phyloP scores from a whole-genome alignment of 1,284 basidiomycete species.

The Uromyces viciae-fabae region DNA sequence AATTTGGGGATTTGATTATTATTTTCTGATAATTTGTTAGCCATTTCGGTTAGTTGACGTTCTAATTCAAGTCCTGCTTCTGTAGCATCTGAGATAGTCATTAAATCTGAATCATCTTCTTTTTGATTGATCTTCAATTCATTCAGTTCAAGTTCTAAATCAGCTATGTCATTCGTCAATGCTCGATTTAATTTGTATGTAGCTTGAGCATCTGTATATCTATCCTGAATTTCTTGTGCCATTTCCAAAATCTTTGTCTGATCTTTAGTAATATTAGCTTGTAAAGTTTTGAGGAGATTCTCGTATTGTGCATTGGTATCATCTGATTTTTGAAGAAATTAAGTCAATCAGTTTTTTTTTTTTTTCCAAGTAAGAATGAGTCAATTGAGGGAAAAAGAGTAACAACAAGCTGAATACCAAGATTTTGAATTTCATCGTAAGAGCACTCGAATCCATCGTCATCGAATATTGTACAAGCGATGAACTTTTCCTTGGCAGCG shows the following conservation, averaged over 20 bases:
- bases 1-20: constrained; percentile 16
- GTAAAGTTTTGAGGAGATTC: constrained; percentile 9
- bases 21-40: constrained; percentile 6
- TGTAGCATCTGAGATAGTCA: constrained; percentile 38
- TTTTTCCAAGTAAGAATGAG: background rate
- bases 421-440: constrained; percentile 20
- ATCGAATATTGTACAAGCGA: constrained; percentile 13
- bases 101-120: constrained; percentile 32
- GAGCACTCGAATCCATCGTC: constrained; percentile 18
- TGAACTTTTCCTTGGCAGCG: constrained; percentile 38
- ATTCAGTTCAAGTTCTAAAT: constrained; percentile 39
- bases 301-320: constrained; percentile 14
- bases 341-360: background rate
- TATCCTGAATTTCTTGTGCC: constrained; percentile 23
- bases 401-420: background rate
- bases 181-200: constrained; percentile 21
- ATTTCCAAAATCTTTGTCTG: constrained; percentile 28
- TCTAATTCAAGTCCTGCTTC: constrained; percentile 25
- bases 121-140: constrained; percentile 42
- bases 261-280: constrained; percentile 2
- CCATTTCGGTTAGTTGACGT: constrained; percentile 29
- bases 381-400: background rate
- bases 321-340: background rate
- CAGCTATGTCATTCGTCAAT: constrained; percentile 36
- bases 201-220: constrained; percentile 6